Evolutionary conservation across 2,329 filamentous ascomycete genomes (phyloP).

Genomic region (Neospermospora avenae): DNA sequence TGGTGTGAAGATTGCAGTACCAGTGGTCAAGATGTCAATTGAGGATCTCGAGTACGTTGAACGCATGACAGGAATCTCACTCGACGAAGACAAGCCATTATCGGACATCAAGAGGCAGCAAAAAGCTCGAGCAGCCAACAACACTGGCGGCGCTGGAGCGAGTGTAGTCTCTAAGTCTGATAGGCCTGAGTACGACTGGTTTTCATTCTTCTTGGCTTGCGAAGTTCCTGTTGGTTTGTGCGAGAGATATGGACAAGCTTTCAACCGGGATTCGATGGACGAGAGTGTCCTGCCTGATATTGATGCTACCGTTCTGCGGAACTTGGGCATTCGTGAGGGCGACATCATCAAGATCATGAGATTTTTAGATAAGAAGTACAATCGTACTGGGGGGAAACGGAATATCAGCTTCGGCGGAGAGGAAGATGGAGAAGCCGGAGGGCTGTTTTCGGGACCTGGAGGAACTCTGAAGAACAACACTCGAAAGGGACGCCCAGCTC

Average conservation of each 20-base stretch:
- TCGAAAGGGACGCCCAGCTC: slow-evolving; percentile 82
- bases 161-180: slow-evolving; percentile 53
- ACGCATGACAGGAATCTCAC: slow-evolving; percentile 75
- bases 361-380: slow-evolving; percentile 75
- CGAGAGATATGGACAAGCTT: slow-evolving; percentile 89
- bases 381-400: slow-evolving; percentile 56
- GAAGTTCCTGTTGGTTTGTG: slow-evolving; percentile 91
- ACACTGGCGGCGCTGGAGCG: slow-evolving; percentile 48
- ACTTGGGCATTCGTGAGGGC: slow-evolving; percentile 88
- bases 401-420: slow-evolving; percentile 52
- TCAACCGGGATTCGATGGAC: slow-evolving; percentile 90
- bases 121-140: slow-evolving; percentile 28
- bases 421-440: slow-evolving; percentile 58
- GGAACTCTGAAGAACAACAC: slow-evolving; percentile 92
- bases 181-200: slow-evolving; percentile 91
- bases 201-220: slow-evolving; percentile 93
- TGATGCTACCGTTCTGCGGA: slow-evolving; percentile 75
- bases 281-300: slow-evolving; percentile 91
- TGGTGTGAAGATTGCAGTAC: slow-evolving; percentile 96
- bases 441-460: slow-evolving; percentile 90
- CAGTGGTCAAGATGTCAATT: slow-evolving; percentile 90
- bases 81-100: slow-evolving; percentile 89
- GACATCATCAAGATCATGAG: slow-evolving; percentile 97
- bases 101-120: slow-evolving; percentile 66
- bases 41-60: slow-evolving; percentile 96